phyloP scores from a whole-genome alignment of 2,329 filamentous ascomycete genomes.

The Arthroderma uncinatum region DNA sequence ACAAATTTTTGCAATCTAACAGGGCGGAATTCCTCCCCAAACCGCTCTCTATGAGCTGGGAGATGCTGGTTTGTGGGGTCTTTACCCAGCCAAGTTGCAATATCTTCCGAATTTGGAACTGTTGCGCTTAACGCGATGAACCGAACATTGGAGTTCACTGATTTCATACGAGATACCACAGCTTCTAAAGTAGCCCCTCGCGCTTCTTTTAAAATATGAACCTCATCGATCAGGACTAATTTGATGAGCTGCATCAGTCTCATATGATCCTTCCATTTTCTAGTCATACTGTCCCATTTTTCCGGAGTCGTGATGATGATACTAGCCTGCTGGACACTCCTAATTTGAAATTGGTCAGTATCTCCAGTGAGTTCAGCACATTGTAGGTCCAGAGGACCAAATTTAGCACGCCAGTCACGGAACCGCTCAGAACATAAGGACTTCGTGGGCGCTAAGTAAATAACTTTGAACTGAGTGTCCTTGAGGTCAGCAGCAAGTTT shows the following conservation, averaged over 20 bases:
- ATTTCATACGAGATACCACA: slow-evolving; percentile 80
- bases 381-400: slow-evolving; percentile 53
- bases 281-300: slow-evolving; percentile 83
- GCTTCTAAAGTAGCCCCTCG: slow-evolving; percentile 72
- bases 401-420: slow-evolving; percentile 67
- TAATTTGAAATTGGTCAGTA: slow-evolving; percentile 56
- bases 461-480: slow-evolving; percentile 60
- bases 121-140: slow-evolving; percentile 77
- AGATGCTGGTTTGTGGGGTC: slow-evolving; percentile 47
- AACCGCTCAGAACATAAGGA: slow-evolving; percentile 67
- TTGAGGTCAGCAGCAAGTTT: slow-evolving; percentile 49
- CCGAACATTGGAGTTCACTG: slow-evolving; percentile 60
- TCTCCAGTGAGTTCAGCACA: slow-evolving; percentile 76
- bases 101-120: slow-evolving; percentile 69
- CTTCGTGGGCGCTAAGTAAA: slow-evolving; percentile 79
- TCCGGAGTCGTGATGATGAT: slow-evolving; percentile 83
- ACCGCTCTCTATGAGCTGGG: slow-evolving; percentile 57
- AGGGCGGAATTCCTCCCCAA: slow-evolving; percentile 69
- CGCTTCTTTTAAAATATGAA: slow-evolving; percentile 71
- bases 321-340: slow-evolving; percentile 58
- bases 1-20: slow-evolving; percentile 68
- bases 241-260: slow-evolving; percentile 64
- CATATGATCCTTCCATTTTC: slow-evolving; percentile 73
- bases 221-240: slow-evolving; percentile 75
- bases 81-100: slow-evolving; percentile 67